These are phyloP conservation scores for Paragyromitra xinjiangensis DNA, from an alignment of 495 filamentous ascomycete genomes.

Conservation along the genomic window DNA sequence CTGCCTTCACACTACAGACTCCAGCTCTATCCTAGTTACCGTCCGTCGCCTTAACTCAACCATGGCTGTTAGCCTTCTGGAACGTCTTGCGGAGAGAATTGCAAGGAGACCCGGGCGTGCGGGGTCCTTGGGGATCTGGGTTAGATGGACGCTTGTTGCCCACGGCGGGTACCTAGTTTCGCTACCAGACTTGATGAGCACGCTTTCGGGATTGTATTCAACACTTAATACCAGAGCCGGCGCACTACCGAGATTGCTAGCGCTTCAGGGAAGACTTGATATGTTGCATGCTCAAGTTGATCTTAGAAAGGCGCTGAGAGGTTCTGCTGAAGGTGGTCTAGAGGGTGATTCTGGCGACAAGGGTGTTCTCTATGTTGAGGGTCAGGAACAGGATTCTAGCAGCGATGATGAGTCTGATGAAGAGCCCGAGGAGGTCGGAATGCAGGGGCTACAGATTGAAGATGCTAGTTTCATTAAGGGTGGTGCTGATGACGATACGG, in stretches of 20 bases:
- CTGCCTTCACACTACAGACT: constrained; percentile 81
- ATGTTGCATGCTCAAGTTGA: constrained; percentile 88
- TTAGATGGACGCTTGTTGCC: constrained; percentile 93
- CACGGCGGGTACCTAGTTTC: constrained; percentile 91
- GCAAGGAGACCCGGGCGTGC: constrained; percentile 87
- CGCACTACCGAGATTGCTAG: constrained; percentile 79
- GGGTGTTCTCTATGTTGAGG: constrained; percentile 87
- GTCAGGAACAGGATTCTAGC: constrained; percentile 63
- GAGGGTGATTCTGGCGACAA: constrained; percentile 69
- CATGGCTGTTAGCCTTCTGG: constrained; percentile 77
- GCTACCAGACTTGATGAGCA: constrained; percentile 78
- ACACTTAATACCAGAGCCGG: constrained; percentile 86
- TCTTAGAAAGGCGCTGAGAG: constrained; percentile 69
- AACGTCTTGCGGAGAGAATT: constrained; percentile 85
- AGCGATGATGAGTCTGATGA: constrained; percentile 62
- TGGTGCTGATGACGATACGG: constrained; percentile 58
- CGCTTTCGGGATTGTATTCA: constrained; percentile 77
- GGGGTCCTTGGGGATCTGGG: constrained; percentile 91
- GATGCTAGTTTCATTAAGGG: constrained; percentile 58
- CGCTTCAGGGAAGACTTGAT: constrained; percentile 92
- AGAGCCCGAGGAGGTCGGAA: constrained; percentile 59
- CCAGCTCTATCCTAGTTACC: constrained; percentile 79
- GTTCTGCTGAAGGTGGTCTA: constrained; percentile 57
- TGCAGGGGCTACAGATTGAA: constrained; percentile 56
- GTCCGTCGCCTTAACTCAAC: constrained; percentile 88